Evolutionary conservation across 1,284 basidiomycete genomes (phyloP), one percentile per base, ranked within the genome.

Genomic region (Crepidotus sp.): DNA sequence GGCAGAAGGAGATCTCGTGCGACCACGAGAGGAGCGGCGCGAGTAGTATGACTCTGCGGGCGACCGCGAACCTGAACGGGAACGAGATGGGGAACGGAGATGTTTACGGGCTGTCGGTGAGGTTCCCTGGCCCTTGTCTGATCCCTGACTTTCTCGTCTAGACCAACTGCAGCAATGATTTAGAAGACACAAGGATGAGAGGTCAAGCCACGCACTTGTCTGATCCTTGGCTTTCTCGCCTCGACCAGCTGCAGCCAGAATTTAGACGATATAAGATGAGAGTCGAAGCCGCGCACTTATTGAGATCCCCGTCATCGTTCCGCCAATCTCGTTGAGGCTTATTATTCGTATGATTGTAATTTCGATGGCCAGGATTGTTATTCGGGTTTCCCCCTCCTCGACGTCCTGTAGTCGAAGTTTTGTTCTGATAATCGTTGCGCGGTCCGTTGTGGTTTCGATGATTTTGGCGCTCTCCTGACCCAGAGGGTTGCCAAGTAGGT

Each of bases 31-130:
- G 21, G 83, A 83, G 33, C 67, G 72, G 40, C 66, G 72, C n/a
- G 80, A 80, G 47, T 72, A 73, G 49, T 70, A 70, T 13, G 82
- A 83, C 24, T 73, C 76, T 7, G 71, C 64, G 5, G 80, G 80
- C 5, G 81, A 81, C 22, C 68, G 70, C 36, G 76, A 75, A 9
- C 64, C 65, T 27, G 71, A 73, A 11, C 66, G 65, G 40, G 69
- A 68, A 18, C 66, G 74, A 11, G 80, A 79, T 34, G 67, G 66
- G 4, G 77, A 81, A 42, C 63, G 69, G 37, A 68, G 69, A 45
- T 70, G 68, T 51, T 70, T 65, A 44, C 68, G 62, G 48, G 58
- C 65, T 56, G 55, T 52, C 27, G 52, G 51, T 40, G 57, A 39
- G 42, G 57, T 56, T 48, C 47, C 51, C 45, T 59, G 56, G 58